Evolutionary conservation across 2,329 filamentous ascomycete species (phyloP), one percentile per base, ranked within the genome.

Genomic region (Acrocalymma vagum): DNA sequence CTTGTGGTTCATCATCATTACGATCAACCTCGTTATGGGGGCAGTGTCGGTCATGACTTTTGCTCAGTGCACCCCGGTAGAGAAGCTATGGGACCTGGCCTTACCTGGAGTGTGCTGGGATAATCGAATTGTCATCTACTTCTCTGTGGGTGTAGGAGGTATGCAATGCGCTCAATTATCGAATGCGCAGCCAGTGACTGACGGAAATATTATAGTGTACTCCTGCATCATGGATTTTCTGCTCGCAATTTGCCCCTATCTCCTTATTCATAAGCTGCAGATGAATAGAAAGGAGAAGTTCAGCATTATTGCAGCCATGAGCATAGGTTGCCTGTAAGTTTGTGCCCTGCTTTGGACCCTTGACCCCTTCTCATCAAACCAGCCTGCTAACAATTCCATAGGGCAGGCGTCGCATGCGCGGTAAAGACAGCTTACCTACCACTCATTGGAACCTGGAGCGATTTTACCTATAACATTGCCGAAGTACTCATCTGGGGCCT

Each of bases 261-360:
- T 57, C 11, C 47, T 64, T 10, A 45, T 65, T 7, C 58, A 54
- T 43, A 52, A 51, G 3, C 38, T 67, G 14, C 48, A 64, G 29
- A 66, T 65, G 53, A 51, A 43, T 21, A 49, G 39, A 30, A 48
- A 51, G 7, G 62, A 67, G 31, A 66, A 64, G 18, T n/a, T 52
- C 7, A 55, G 52, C 17, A 49, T 63, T 25, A 51, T 47, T 1
- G 10, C 58, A 6, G 55, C 55, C 1, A 62, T 63, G 60, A 62
- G 58, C 26, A 36, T 66, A 30, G 61, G 60, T 10, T 35, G 58
- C 32, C 51, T 64, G 58, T 60, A 44, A 38, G 54, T 41, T 18
- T 6, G 9, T 5, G 13, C 9, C 3, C 14, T 33, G 29, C 6
- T 29, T 25, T 9, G 29, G 29, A 5, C 14, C 10, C 15, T 42